Conservation (phyloP, 352 stramenopile genomes). For the Globisporangium spinosum region DNA sequence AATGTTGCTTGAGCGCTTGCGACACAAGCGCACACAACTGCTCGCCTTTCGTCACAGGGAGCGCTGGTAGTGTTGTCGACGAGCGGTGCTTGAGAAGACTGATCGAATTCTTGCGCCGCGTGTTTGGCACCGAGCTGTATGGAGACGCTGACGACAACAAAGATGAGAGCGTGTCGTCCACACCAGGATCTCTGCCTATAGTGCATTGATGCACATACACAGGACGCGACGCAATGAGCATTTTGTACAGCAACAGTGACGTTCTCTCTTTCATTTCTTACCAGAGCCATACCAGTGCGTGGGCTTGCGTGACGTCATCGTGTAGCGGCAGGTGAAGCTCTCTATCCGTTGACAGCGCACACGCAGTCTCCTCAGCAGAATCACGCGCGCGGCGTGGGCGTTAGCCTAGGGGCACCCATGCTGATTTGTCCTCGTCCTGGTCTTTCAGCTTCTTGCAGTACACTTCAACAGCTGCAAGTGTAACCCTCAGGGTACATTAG, state of each 20-base stretch:
- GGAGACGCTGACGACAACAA: background rate
- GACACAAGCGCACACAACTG: constrained; percentile 7
- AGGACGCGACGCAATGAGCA: background rate
- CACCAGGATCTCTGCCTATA: background rate
- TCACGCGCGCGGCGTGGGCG: background rate
- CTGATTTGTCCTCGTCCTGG: background rate
- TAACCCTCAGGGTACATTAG: background rate
- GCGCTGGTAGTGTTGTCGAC: constrained; percentile 6
- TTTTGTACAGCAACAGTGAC: background rate
- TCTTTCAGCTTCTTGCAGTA: background rate
- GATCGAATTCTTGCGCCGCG: constrained; percentile 5
- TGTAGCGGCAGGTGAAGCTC: background rate
- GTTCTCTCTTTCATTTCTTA: constrained; percentile 1
- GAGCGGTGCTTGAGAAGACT: constrained; percentile 11
- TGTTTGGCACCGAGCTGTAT: constrained; percentile 1
- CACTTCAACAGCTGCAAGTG: background rate
- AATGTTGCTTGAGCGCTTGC: background rate
- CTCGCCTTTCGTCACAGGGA: constrained; percentile 8
- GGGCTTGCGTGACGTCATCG: constrained; percentile 13
- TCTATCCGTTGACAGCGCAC: background rate
- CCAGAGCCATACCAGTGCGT: constrained; percentile 10
- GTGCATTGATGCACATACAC: background rate
- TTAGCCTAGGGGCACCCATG: background rate
- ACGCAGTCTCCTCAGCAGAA: background rate
- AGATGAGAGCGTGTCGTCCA: background rate